Percentiles rank a stretch among this genome's conserved stretches.
Evolutionary conservation across 192 early-diverging fungal genomes (phyloP).

Genomic region (Coemansia sp.): DNA sequence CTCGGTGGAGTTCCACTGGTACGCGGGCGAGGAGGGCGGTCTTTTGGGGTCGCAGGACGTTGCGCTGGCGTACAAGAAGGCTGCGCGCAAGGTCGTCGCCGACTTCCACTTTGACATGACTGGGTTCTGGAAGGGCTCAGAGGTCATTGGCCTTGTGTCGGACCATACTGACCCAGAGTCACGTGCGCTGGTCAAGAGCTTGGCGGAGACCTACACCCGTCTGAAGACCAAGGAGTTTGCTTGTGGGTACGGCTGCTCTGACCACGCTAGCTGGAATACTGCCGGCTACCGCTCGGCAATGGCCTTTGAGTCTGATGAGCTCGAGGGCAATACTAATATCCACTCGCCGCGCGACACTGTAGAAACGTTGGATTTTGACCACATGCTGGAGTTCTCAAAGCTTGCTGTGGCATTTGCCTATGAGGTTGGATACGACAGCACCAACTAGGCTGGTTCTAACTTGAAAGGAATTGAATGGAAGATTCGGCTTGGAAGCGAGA

Average conservation of each 20-base stretch:
- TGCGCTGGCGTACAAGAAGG: slow-evolving; percentile 66
- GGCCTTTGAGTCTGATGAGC: slow-evolving; percentile 73
- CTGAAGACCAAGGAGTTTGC: slow-evolving; percentile 70
- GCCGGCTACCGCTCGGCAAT: slow-evolving; percentile 88
- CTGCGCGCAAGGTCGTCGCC: slow-evolving; percentile 65
- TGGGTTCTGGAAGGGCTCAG: slow-evolving; percentile 70
- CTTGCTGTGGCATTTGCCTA: slow-evolving; percentile 83
- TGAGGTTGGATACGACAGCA: slow-evolving; percentile 63
- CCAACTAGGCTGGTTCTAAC: neutral
- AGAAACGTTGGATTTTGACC: slow-evolving; percentile 77
- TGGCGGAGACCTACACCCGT: slow-evolving; percentile 68
- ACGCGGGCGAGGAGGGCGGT: slow-evolving; percentile 89
- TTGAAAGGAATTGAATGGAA: too few species aligned
- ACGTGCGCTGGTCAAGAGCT: slow-evolving; percentile 57
- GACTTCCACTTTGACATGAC: slow-evolving; percentile 97
- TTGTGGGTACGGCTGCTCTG: slow-evolving; percentile 90
- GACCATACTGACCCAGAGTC: slow-evolving; percentile 77
- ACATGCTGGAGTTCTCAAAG: slow-evolving; percentile 90
- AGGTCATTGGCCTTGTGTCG: slow-evolving; percentile 77
- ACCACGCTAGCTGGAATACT: slow-evolving; percentile 91
- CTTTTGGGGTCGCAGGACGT: slow-evolving; percentile 89
- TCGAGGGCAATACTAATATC: slow-evolving; percentile 78
- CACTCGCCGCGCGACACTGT: slow-evolving; percentile 83
- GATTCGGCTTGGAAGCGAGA: too few species aligned
- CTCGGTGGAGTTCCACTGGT: slow-evolving; percentile 98